Evolutionary conservation across 192 early-diverging fungal species (phyloP), one percentile per base, ranked within the genome.

Genomic region (Umbelopsis sp.): DNA sequence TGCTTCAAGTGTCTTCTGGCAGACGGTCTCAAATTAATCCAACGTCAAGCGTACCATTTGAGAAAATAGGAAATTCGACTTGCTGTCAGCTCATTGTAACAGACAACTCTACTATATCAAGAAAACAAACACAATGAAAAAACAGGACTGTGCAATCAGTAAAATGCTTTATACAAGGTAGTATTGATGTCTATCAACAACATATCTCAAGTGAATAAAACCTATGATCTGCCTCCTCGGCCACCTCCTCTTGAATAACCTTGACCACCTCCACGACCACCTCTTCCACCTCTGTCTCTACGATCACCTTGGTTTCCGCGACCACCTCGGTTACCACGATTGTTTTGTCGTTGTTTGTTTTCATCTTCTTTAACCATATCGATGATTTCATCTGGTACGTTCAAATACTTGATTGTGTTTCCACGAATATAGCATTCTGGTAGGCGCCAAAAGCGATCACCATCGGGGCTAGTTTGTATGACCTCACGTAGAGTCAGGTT

Each of bases 401-500:
- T 88, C 44, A 94, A 80, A 66, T 92, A 94, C 81, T 92, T 92
- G 53, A 92, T 91, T 27, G 93, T 95, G 69, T 90, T 95, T 69
- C 97, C 97, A 71, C 94, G 89, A 67, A 99, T 91, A 78, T 97
- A 98, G 65, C 92, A 91, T 75, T 98, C 96, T 10, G 91, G 86
- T 48, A 99, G 83, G 25, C 92, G 88, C 91, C 91, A 95, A 75
- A 99, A 99, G 55, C 87, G 83, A 78, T 97, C 92, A n/a, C 94
- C 95, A 77, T 95, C 94, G 41, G 94, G 90, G 0, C 89, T 90
- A 0, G 96, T 99, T 78, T 92, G 92, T 73, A 98, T 97, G 22
- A 98, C 96, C 76, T 97, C 95, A 65, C 92, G 88, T 25, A 99
- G 82, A 46, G 91, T 94, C 75, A 99, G 84, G 82, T 99, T 99